Percentiles rank a stretch among this genome's conserved stretches.
Evolutionary conservation across 345 rosid genomes (phyloP).

Genomic region (Stellera chamaejasme): DNA sequence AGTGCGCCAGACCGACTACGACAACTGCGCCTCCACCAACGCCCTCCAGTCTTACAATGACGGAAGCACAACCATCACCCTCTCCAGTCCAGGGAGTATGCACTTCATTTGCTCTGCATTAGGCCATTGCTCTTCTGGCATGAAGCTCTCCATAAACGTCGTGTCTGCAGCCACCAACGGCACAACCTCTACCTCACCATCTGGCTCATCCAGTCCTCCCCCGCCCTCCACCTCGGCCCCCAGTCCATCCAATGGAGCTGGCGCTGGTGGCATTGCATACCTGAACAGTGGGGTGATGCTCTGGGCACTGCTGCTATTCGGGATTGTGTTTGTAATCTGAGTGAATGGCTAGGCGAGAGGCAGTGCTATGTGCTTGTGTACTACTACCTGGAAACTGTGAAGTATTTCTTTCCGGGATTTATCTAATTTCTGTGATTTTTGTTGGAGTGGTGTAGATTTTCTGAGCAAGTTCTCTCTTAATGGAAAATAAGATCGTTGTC

Average conservation of each 20-base stretch:
- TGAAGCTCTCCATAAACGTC: conserved; percentile 25
- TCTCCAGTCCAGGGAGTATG: conserved; percentile 5
- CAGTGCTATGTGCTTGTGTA: conserved; percentile 30
- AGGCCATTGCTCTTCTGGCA: conserved; percentile 13
- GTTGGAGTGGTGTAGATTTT: too few species aligned
- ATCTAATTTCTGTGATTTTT: too few species aligned
- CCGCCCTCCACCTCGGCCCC: conserved; percentile 17
- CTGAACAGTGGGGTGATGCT: conserved; percentile 7
- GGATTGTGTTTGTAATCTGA: conserved; percentile 9
- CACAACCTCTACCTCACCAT: not conserved
- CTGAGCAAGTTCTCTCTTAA: too few species aligned
- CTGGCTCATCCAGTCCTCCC: conserved; percentile 18
- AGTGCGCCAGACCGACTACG: conserved; percentile 16
- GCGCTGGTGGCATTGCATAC: conserved; percentile 6
- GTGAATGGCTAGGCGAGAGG: conserved; percentile 44
- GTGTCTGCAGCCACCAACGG: conserved; percentile 5
- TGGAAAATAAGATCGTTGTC: too few species aligned
- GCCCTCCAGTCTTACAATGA: not conserved
- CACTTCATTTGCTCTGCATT: conserved; percentile 14
- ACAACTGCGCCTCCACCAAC: conserved; percentile 9
- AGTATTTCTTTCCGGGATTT: too few species aligned
- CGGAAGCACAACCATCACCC: conserved; percentile 13
- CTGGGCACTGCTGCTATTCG: conserved; percentile 17
- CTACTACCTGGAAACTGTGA: too few species aligned
- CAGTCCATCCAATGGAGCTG: conserved; percentile 13